Evolutionary conservation across 2,329 filamentous ascomycete genomes (phyloP).

Genomic region (Septoria linicola): DNA sequence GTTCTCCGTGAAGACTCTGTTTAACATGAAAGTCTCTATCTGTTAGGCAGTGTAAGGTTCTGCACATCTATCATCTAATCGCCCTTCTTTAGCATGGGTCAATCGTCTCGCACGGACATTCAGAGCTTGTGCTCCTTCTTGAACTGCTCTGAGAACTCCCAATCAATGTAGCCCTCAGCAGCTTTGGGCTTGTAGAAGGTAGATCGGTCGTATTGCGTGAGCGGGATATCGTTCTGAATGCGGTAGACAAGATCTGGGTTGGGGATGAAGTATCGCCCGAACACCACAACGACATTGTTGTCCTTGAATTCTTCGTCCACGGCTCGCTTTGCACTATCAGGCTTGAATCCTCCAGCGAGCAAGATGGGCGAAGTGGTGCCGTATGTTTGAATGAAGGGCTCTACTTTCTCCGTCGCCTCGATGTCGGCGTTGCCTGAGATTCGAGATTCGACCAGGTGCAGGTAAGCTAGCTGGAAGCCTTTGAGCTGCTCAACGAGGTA

Average conservation of each 20-base stretch:
- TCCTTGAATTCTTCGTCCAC: constrained; percentile 39
- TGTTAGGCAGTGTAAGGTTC: no score
- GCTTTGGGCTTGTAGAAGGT: constrained; percentile 46
- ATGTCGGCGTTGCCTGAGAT: constrained; percentile 47
- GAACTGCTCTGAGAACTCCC: constrained; percentile 30
- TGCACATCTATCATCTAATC: no score
- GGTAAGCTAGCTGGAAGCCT: constrained; percentile 55
- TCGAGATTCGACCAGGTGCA: constrained; percentile 61
- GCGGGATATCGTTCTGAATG: constrained; percentile 43
- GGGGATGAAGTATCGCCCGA: constrained; percentile 50
- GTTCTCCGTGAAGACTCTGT: no score
- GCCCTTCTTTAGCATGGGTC: no score
- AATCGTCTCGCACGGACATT: not conserved
- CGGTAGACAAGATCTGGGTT: constrained; percentile 51
- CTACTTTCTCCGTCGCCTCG: constrained; percentile 39
- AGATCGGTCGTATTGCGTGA: constrained; percentile 45
- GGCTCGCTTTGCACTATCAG: constrained; percentile 39
- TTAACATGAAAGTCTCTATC: no score
- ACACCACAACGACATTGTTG: constrained; percentile 45
- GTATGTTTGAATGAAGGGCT: constrained; percentile 50
- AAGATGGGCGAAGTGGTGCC: constrained; percentile 36
- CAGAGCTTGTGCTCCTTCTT: not conserved
- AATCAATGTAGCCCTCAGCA: constrained; percentile 43
- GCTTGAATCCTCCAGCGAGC: constrained; percentile 45
- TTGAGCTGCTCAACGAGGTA: constrained; percentile 51